Evolutionary conservation across 352 stramenopile species (phyloP).

Genomic region (Globisporangium yorkense): DNA sequence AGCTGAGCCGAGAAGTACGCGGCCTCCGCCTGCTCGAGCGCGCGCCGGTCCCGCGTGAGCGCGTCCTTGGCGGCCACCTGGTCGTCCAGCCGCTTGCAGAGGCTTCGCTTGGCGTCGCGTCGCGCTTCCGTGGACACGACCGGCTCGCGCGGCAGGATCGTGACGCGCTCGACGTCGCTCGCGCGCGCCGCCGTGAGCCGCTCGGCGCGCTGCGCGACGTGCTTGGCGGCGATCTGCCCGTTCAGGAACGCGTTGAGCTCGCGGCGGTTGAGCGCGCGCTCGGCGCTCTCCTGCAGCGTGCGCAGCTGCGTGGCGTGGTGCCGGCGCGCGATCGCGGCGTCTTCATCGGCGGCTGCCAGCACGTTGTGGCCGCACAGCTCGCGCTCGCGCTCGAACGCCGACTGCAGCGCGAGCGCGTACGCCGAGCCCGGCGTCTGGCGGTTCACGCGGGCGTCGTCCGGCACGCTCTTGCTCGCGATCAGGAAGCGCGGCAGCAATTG

Average conservation of each 20-base stretch:
- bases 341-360: conserved; percentile 3
- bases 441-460: conserved; percentile 8
- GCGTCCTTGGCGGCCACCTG: conserved; percentile 41
- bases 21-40: conserved; percentile 48
- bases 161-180: conserved; percentile 18
- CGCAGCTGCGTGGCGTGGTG: conserved; percentile 29
- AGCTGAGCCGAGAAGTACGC: conserved; percentile 52
- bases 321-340: conserved; percentile 19
- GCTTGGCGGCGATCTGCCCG: conserved; percentile 42
- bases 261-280: conserved; percentile 26
- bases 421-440: conserved; percentile 14
- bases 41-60: conserved; percentile 26
- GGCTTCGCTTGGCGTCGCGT: conserved; percentile 31
- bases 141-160: conserved; percentile 38
- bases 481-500: conserved; percentile 52
- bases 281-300: conserved; percentile 34
- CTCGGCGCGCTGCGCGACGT: conserved; percentile 9
- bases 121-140: conserved; percentile 22
- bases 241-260: conserved; percentile 49
- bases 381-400: conserved; percentile 26
- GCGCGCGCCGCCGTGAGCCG: conserved; percentile 9
- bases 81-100: conserved; percentile 34
- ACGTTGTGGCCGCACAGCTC: conserved; percentile 11
- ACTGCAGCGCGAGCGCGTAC: conserved; percentile 23
- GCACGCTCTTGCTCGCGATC: conserved; percentile 20